Conservation (phyloP, 768 basidiomycete species). For the Suillus cothurnatus region DNA sequence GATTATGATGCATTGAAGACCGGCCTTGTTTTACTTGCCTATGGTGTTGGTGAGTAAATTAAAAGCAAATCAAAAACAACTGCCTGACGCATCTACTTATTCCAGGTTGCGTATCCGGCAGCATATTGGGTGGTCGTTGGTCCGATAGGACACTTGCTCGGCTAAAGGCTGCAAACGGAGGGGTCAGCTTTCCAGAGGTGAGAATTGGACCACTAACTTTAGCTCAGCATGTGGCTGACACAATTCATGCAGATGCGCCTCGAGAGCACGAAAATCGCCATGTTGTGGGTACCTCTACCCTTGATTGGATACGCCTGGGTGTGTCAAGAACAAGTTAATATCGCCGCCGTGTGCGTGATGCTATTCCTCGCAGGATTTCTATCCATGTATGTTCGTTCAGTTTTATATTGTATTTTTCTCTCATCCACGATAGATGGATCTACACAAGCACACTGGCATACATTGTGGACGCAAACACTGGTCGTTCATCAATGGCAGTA, state of each 20-base stretch:
- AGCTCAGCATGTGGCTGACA: not conserved
- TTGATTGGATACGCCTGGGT: constrained; percentile 79
- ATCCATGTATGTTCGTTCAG: constrained; percentile 50
- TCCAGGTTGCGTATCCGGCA: constrained; percentile 51
- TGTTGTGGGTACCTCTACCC: constrained; percentile 54
- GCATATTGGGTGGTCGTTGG: constrained; percentile 59
- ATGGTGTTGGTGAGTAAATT: constrained; percentile 56
- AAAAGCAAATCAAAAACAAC: not conserved
- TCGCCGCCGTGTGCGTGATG: constrained; percentile 69
- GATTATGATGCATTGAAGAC: constrained; percentile 68
- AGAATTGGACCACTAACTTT: constrained; percentile 7
- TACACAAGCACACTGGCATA: constrained; percentile 77
- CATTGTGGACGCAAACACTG: constrained; percentile 83
- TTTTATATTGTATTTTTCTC: not conserved
- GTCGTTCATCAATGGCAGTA: constrained; percentile 75
- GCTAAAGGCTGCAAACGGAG: constrained; percentile 46
- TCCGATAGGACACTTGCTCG: constrained; percentile 50
- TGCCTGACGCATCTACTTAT: not conserved
- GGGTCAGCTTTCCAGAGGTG: constrained; percentile 63
- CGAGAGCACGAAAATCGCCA: constrained; percentile 57
- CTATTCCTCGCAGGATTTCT: constrained; percentile 75
- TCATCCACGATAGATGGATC: constrained; percentile 42
- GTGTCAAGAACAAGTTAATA: constrained; percentile 58
- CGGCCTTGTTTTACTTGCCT: constrained; percentile 76
- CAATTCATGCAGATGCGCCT: constrained; percentile 61